Conservation (phyloP, 2,329 filamentous ascomycete species). For the Fusarium mundagurra region DNA sequence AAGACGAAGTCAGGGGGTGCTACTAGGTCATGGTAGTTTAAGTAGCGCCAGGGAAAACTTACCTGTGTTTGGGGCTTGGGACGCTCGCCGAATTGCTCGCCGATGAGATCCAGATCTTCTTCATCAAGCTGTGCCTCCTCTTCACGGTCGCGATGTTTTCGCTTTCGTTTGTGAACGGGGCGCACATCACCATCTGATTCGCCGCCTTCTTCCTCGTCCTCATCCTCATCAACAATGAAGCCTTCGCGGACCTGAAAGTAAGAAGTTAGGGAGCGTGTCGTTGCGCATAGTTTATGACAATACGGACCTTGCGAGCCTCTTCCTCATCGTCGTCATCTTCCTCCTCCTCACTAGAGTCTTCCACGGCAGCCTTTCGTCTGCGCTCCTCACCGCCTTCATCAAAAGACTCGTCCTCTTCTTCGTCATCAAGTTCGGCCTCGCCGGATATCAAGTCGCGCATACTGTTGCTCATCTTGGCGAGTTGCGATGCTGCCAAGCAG, state of each 20-base stretch:
- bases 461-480: slow-evolving; percentile 65
- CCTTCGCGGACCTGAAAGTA: slow-evolving; percentile 80
- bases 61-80: slow-evolving; percentile 76
- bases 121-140: slow-evolving; percentile 92
- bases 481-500: slow-evolving; percentile 40
- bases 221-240: slow-evolving; percentile 95
- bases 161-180: slow-evolving; percentile 74
- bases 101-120: slow-evolving; percentile 95
- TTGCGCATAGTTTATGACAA: background rate
- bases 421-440: slow-evolving; percentile 85
- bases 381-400: slow-evolving; percentile 78
- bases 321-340: slow-evolving; percentile 93
- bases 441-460: slow-evolving; percentile 84
- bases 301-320: slow-evolving; percentile 76
- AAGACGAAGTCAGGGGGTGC: background rate
- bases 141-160: slow-evolving; percentile 78
- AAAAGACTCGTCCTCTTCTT: slow-evolving; percentile 85
- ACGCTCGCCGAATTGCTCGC: slow-evolving; percentile 75
- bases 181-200: slow-evolving; percentile 64
- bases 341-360: slow-evolving; percentile 92
- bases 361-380: slow-evolving; percentile 58
- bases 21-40: background rate
- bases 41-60: slow-evolving; percentile 46
- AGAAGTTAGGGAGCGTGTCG: slow-evolving; percentile 16
- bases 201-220: slow-evolving; percentile 77